Evolutionary conservation across 23 red algal species (phyloP).

Genomic region (Gracilaria vermiculophylla): DNA sequence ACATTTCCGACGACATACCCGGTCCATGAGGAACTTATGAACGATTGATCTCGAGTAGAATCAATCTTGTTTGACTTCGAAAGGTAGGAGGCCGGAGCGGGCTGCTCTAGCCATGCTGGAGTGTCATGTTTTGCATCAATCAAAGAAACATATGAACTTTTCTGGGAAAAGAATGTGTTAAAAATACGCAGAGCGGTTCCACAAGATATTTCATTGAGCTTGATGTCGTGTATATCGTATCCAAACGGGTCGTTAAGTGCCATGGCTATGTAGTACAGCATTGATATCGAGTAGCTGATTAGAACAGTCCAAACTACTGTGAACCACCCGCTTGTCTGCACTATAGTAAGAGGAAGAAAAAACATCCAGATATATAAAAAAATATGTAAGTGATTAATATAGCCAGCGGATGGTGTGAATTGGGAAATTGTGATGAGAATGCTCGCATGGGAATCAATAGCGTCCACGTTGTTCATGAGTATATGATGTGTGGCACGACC

Average conservation of each 20-base stretch:
- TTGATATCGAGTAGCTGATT: slow-evolving; percentile 9
- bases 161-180: background rate
- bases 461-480: background rate
- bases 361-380: slow-evolving; percentile 61
- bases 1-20: background rate
- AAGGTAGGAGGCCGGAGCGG: background rate
- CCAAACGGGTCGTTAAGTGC: slow-evolving; percentile 36
- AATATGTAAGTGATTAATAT: slow-evolving; percentile 22
- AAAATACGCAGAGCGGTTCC: background rate
- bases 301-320: slow-evolving; percentile 42
- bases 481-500: background rate
- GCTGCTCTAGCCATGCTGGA: background rate
- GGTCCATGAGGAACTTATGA: too few species aligned
- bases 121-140: background rate
- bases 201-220: slow-evolving; percentile 17
- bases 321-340: slow-evolving; percentile 42
- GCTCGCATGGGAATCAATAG: background rate
- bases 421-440: background rate
- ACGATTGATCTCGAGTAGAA: too few species aligned
- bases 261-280: slow-evolving; percentile 14
- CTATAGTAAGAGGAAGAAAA: slow-evolving; percentile 26
- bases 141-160: background rate
- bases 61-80: background rate
- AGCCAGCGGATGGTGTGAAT: background rate
- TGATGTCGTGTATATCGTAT: slow-evolving; percentile 39